These are phyloP conservation scores for Saccharomycopsis sp. DNA, from an alignment of 805 yeast genomes.

Conservation along the genomic window DNA sequence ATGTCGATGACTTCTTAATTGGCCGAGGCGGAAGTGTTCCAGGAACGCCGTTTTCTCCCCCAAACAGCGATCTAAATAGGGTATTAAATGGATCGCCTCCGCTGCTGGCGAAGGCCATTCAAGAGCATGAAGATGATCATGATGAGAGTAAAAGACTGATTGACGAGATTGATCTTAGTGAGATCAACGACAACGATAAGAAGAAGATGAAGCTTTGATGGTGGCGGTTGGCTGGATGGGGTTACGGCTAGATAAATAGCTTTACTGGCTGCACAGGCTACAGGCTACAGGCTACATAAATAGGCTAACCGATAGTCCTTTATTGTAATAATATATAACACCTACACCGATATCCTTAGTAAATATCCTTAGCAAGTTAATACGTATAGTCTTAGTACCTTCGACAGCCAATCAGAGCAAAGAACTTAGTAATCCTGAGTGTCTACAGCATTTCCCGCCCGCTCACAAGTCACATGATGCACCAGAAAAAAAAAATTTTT, in stretches of 20 bases:
- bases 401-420: neutral
- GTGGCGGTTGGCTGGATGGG: no score
- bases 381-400: no score
- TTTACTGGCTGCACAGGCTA: no score
- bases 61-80: neutral
- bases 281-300: no score
- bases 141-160: neutral
- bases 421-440: neutral
- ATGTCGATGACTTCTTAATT: slow-evolving; percentile 18
- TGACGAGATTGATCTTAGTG: neutral
- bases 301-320: no score
- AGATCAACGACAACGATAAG: neutral
- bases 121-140: neutral
- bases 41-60: neutral
- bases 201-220: neutral
- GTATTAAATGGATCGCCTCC: neutral
- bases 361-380: no score
- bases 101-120: neutral
- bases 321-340: no score
- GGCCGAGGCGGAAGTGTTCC: neutral
- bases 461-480: neutral
- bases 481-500: neutral
- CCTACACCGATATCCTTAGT: no score
- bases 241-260: no score
- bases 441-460: neutral